A percentile compares a stretch with the other conserved stretches of the same genome.
These are phyloP conservation scores for Rhododendron williamsianum DNA, from an alignment of 148 eudicot species.

Conservation along the genomic window DNA sequence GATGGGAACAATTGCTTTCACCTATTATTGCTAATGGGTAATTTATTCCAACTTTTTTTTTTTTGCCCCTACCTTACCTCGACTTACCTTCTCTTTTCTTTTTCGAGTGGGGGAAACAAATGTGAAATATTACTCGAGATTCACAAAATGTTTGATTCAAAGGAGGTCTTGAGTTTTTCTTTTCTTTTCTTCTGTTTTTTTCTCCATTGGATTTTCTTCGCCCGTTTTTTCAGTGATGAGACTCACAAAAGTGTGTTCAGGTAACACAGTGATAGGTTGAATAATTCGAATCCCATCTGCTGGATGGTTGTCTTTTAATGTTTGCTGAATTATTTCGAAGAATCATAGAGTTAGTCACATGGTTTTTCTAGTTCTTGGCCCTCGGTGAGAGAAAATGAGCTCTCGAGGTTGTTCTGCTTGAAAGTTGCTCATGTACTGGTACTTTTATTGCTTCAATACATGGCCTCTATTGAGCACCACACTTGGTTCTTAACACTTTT, in stretches of 20 bases:
- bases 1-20: slow-evolving; percentile 2
- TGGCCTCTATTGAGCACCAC: slow-evolving; percentile 2
- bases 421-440: slow-evolving; percentile 17
- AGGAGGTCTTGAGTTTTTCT: slow-evolving; percentile 33
- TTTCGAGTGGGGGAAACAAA: slow-evolving; percentile 20
- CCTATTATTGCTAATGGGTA: slow-evolving; percentile 36
- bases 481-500: not conserved
- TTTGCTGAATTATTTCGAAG: slow-evolving; percentile 18
- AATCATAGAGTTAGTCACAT: slow-evolving; percentile 17
- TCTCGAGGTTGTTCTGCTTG: slow-evolving; percentile 6
- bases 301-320: slow-evolving; percentile 32
- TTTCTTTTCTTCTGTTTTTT: slow-evolving; percentile 20
- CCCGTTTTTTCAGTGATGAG: slow-evolving; percentile 18
- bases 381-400: slow-evolving; percentile 15
- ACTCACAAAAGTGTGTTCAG: slow-evolving; percentile 15
- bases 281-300: slow-evolving; percentile 40
- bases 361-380: slow-evolving; percentile 29
- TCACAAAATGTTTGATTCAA: slow-evolving; percentile 26
- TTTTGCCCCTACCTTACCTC: not conserved
- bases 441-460: slow-evolving; percentile 16
- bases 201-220: slow-evolving; percentile 31
- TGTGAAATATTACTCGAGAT: slow-evolving; percentile 39
- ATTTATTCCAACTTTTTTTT: slow-evolving; percentile 18
- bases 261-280: slow-evolving; percentile 29
- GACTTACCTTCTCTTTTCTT: slow-evolving; percentile 6